These are phyloP conservation scores for Suzukiozyma palmioleophila DNA, from an alignment of 1,139 yeast species.

Conservation along the genomic window DNA sequence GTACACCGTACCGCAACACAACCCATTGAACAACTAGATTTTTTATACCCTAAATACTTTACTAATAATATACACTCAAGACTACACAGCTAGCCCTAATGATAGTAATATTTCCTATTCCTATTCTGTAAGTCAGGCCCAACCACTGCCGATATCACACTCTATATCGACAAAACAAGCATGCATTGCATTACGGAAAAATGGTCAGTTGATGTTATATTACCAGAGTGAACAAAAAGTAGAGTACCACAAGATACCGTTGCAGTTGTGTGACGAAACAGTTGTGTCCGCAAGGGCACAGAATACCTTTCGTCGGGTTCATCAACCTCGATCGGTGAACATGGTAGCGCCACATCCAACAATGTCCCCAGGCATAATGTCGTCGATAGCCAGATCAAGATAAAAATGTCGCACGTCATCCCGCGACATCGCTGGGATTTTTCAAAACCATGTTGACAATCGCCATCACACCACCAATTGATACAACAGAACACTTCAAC, in stretches of 20 bases:
- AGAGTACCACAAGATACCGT: conserved; percentile 43
- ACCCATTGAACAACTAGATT: conserved; percentile 23
- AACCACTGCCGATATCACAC: conserved; percentile 61
- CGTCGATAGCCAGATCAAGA: not conserved
- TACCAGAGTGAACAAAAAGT: conserved; percentile 62
- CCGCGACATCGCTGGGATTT: conserved; percentile 1
- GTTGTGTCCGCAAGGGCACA: too few relatives aligned
- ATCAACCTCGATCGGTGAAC: too few relatives aligned
- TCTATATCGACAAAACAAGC: conserved; percentile 71
- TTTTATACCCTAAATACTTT: not conserved
- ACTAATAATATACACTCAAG: not conserved
- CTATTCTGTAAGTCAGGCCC: conserved; percentile 56
- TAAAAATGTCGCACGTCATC: conserved; percentile 1
- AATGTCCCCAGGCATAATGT: too few relatives aligned
- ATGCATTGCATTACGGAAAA: conserved; percentile 59
- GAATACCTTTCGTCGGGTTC: too few relatives aligned
- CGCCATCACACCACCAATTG: too few relatives aligned
- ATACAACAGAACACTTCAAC: not conserved
- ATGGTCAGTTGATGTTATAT: conserved; percentile 57
- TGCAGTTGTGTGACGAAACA: conserved; percentile 19
- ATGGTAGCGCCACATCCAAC: too few relatives aligned
- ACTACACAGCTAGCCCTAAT: conserved; percentile 20
- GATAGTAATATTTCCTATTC: conserved; percentile 24
- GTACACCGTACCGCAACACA: conserved; percentile 31
- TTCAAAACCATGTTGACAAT: too few relatives aligned